Evolutionary conservation across 495 filamentous ascomycete genomes (phyloP).

Genomic region (Penicillium diatomitis): DNA sequence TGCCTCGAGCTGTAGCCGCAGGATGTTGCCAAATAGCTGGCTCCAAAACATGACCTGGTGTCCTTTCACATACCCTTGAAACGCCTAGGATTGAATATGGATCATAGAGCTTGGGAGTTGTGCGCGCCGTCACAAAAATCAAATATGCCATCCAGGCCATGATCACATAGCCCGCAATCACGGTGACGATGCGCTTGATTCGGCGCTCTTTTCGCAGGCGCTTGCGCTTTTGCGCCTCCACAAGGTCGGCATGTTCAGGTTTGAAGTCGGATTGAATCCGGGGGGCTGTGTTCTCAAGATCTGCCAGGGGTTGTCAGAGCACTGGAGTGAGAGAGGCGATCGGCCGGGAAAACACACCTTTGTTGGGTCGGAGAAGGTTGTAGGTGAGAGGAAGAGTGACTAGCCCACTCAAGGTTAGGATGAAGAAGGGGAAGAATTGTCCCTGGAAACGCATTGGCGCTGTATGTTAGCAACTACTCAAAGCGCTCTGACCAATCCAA

Average conservation of each 20-base stretch:
- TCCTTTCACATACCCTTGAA: constrained; percentile 50
- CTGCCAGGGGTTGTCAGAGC: constrained; percentile 20
- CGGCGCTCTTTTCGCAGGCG: constrained; percentile 85
- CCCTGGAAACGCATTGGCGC: constrained; percentile 43
- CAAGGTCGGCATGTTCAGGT: constrained; percentile 71
- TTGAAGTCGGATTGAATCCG: constrained; percentile 68
- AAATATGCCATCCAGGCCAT: constrained; percentile 93
- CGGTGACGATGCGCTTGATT: constrained; percentile 74
- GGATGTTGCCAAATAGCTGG: too few species aligned
- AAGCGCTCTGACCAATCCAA: neutral
- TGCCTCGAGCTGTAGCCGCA: neutral
- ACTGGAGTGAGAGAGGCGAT: neutral
- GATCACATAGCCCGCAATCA: constrained; percentile 64
- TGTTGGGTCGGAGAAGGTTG: constrained; percentile 66
- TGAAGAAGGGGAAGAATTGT: constrained; percentile 98
- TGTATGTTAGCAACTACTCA: constrained; percentile 2
- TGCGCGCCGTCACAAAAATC: constrained; percentile 69
- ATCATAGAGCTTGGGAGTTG: constrained; percentile 76
- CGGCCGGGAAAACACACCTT: constrained; percentile 42
- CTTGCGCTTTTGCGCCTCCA: constrained; percentile 75
- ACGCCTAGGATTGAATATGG: constrained; percentile 90
- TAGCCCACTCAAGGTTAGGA: constrained; percentile 80
- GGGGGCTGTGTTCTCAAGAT: constrained; percentile 56
- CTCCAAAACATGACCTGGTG: too few species aligned
- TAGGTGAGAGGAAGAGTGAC: constrained; percentile 89